These are phyloP conservation scores for Talaromyces sp. DNA, from an alignment of 2,329 filamentous ascomycete genomes.

Conservation along the genomic window DNA sequence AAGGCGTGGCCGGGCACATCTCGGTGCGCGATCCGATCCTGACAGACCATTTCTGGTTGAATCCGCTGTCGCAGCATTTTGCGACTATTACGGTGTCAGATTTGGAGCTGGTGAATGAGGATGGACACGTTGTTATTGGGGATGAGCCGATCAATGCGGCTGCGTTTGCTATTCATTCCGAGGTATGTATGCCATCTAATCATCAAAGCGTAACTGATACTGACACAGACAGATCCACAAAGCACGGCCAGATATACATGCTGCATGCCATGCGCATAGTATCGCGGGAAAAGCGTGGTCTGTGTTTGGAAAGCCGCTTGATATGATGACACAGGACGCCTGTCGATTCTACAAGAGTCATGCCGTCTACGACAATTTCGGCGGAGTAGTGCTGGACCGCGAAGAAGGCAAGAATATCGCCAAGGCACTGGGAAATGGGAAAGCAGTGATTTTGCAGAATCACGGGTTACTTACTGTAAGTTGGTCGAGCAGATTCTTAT, in stretches of 20 bases:
- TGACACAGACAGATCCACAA: conserved; percentile 6
- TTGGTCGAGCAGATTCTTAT: neutral
- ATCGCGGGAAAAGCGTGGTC: conserved; percentile 45
- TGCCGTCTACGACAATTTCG: conserved; percentile 43
- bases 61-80: conserved; percentile 43
- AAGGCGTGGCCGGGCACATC: conserved; percentile 43
- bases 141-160: conserved; percentile 43
- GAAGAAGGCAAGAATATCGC: conserved; percentile 51
- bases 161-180: conserved; percentile 44
- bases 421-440: conserved; percentile 42
- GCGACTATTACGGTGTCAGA: conserved; percentile 37
- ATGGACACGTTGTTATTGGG: conserved; percentile 36
- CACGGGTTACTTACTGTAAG: conserved; percentile 51
- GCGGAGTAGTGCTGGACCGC: conserved; percentile 49
- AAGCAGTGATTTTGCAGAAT: conserved; percentile 52
- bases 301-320: conserved; percentile 41
- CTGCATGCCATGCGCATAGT: conserved; percentile 42
- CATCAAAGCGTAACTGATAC: neutral
- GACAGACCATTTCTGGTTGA: conserved; percentile 38
- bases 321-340: conserved; percentile 47
- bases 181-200: conserved; percentile 35
- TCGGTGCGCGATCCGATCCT: conserved; percentile 34
- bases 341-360: conserved; percentile 35
- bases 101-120: conserved; percentile 40
- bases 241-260: conserved; percentile 29